Percentiles rank a stretch among this genome's conserved stretches.
Evolutionary conservation across 345 rosid species (phyloP).

Genomic region (Leavenworthia alabamica): DNA sequence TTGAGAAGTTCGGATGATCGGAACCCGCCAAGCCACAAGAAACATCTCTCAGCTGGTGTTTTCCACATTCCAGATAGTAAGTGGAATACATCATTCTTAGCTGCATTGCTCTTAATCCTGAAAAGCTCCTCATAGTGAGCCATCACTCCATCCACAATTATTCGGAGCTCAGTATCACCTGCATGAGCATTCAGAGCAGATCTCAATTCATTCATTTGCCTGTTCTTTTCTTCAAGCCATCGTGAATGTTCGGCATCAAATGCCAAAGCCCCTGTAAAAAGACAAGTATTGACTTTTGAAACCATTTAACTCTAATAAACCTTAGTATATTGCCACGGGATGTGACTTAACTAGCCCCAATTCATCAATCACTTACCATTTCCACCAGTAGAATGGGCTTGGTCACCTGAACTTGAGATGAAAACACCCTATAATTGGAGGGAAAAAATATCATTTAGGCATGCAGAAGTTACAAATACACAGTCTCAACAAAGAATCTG

Average conservation of each 20-base stretch:
- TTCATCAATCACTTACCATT: constrained; percentile 46
- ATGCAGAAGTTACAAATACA: constrained; percentile 3
- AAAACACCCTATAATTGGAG: constrained; percentile 49
- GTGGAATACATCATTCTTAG: constrained; percentile 92
- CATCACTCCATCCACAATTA: constrained; percentile 53
- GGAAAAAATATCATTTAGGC: not conserved
- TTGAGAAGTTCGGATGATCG: constrained; percentile 91
- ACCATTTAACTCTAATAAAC: not conserved
- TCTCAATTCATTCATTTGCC: constrained; percentile 67
- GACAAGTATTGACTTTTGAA: not conserved
- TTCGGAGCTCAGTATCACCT: constrained; percentile 79
- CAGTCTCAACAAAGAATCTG: not conserved
- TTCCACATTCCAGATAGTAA: constrained; percentile 96
- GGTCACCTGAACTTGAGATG: constrained; percentile 85
- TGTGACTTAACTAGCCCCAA: constrained; percentile 1
- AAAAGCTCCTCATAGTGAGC: constrained; percentile 72
- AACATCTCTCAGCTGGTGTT: constrained; percentile 94
- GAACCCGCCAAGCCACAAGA: constrained; percentile 94
- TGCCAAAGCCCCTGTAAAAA: constrained; percentile 66
- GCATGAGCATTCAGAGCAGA: constrained; percentile 87
- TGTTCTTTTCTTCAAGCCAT: constrained; percentile 85
- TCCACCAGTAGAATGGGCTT: constrained; percentile 81
- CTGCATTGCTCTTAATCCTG: constrained; percentile 72
- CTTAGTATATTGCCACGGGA: not conserved
- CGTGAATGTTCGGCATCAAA: constrained; percentile 81